Conservation (phyloP, 2,329 filamentous ascomycete genomes). For the Paraphaeosphaeria minitans region DNA sequence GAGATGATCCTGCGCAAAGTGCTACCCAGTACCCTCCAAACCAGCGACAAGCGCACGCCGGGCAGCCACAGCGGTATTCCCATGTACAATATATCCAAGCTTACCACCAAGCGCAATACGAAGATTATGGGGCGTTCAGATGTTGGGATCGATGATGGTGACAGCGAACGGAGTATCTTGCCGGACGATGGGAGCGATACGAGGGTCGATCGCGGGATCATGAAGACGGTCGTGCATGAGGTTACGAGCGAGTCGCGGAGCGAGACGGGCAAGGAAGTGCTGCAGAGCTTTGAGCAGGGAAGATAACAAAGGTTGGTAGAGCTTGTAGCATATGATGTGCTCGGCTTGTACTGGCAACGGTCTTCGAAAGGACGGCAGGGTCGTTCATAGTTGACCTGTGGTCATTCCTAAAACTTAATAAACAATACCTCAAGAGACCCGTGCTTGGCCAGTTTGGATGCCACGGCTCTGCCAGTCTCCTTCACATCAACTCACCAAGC, state of each 20-base stretch:
- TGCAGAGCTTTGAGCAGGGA: neutral
- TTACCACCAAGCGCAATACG: constrained; percentile 14
- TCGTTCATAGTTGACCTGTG: neutral
- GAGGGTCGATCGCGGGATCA: constrained; percentile 18
- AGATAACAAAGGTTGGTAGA: neutral
- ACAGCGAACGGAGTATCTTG: constrained; percentile 29
- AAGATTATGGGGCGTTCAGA: constrained; percentile 17
- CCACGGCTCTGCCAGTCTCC: neutral
- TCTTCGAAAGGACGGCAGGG: neutral
- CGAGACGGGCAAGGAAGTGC: neutral
- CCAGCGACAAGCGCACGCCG: constrained; percentile 16
- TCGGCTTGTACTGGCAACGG: neutral
- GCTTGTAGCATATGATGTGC: neutral
- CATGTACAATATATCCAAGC: constrained; percentile 20
- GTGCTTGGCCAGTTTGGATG: neutral
- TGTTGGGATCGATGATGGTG: constrained; percentile 21
- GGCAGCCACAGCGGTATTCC: constrained; percentile 18
- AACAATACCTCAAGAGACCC: neutral
- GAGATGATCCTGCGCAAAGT: constrained; percentile 26
- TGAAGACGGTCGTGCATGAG: constrained; percentile 29
- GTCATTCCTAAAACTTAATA: neutral
- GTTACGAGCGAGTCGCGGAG: constrained; percentile 17
- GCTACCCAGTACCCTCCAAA: constrained; percentile 21
- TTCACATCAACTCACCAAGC: neutral
- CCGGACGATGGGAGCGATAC: neutral